phyloP scores from a whole-genome alignment of 139 green algal species.

The Auxenochlorella pyrenoidosa region DNA sequence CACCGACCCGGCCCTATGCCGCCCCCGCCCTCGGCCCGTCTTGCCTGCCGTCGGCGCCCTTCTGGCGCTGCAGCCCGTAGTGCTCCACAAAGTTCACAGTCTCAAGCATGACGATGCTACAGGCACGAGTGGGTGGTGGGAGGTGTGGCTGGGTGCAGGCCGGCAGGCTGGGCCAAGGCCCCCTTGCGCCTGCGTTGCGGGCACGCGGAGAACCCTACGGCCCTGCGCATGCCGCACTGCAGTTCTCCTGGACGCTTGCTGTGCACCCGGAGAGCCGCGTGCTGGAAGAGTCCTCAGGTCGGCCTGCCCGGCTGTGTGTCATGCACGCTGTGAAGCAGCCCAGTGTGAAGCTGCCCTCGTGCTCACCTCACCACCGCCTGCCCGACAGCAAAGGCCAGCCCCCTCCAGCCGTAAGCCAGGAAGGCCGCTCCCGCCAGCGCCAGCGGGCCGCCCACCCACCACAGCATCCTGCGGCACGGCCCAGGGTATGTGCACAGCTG shows the following conservation, averaged over 20 bases:
- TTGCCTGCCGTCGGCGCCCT: constrained; percentile 38
- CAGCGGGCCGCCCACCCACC: constrained; percentile 40
- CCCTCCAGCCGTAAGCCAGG: constrained; percentile 26
- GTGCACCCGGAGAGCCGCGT: too few species aligned
- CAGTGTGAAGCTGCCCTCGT: too few species aligned
- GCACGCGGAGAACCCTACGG: too few species aligned
- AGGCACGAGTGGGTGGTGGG: neutral
- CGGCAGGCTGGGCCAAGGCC: neutral
- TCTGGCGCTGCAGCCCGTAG: constrained; percentile 61
- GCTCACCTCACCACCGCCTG: constrained; percentile 39
- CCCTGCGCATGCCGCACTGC: too few species aligned
- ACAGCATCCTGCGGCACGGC: constrained; percentile 24
- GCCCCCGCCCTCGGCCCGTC: neutral
- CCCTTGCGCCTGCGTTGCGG: too few species aligned
- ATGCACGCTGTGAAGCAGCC: too few species aligned
- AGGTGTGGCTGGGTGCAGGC: neutral
- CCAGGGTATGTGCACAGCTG: neutral
- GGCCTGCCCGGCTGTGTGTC: too few species aligned
- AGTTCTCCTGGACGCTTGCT: too few species aligned
- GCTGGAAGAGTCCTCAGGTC: too few species aligned
- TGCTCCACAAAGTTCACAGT: constrained; percentile 73
- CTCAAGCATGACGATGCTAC: constrained; percentile 31
- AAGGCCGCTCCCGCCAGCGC: constrained; percentile 5
- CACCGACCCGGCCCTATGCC: too few species aligned
- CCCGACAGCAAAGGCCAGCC: constrained; percentile 29